Evolutionary conservation across 2,329 filamentous ascomycete species (phyloP).

Genomic region (Triangularia setosa): DNA sequence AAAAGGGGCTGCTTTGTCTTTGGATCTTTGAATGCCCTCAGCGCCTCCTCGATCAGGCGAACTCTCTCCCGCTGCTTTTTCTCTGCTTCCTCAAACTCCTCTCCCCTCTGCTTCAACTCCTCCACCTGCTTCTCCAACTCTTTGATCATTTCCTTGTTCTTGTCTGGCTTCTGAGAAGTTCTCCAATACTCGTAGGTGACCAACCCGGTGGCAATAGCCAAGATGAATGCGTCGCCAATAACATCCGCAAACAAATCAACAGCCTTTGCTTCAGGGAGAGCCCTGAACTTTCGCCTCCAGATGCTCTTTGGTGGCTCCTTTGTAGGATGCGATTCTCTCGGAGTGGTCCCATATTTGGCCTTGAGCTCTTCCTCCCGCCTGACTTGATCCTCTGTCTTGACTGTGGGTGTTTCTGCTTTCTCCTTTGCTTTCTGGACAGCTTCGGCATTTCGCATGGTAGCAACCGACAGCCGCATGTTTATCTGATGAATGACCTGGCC

Average conservation of each 20-base stretch:
- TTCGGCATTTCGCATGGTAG: slow-evolving; percentile 53
- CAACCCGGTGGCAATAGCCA: slow-evolving; percentile 53
- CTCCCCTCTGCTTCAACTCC: slow-evolving; percentile 46
- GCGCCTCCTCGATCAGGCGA: slow-evolving; percentile 49
- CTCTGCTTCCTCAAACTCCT: slow-evolving; percentile 48
- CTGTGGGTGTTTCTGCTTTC: slow-evolving; percentile 59
- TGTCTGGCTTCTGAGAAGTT: slow-evolving; percentile 56
- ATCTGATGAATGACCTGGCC: slow-evolving; percentile 63
- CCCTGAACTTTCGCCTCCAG: slow-evolving; percentile 59
- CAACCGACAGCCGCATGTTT: slow-evolving; percentile 62
- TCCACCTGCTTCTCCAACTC: slow-evolving; percentile 47
- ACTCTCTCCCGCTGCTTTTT: slow-evolving; percentile 44
- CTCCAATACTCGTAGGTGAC: slow-evolving; percentile 61
- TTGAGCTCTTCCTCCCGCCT: slow-evolving; percentile 49
- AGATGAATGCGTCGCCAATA: slow-evolving; percentile 59
- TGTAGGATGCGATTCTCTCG: slow-evolving; percentile 39
- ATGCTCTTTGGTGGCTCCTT: slow-evolving; percentile 40
- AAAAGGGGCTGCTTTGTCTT: slow-evolving; percentile 55
- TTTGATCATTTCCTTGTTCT: slow-evolving; percentile 50
- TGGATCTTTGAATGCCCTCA: slow-evolving; percentile 50
- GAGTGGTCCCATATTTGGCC: slow-evolving; percentile 40
- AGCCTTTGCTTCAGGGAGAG: slow-evolving; percentile 61
- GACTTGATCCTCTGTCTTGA: slow-evolving; percentile 60
- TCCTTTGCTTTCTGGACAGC: slow-evolving; percentile 58
- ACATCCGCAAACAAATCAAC: slow-evolving; percentile 66